Evolutionary conservation across 192 early-diverging fungal species (phyloP).

Genomic region (Thamnidium elegans): DNA sequence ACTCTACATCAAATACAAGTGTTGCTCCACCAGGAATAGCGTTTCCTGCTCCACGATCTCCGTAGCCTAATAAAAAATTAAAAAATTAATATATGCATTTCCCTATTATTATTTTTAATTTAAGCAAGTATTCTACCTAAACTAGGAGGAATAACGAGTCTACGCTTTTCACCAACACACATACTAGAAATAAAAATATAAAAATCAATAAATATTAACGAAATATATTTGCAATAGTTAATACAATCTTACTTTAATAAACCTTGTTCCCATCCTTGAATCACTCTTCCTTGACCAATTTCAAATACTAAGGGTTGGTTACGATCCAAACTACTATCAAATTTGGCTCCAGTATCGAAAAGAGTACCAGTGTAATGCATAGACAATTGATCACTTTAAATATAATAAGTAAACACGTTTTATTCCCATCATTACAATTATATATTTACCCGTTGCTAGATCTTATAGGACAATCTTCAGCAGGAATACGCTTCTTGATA

Average conservation of each 20-base stretch:
- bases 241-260: constrained; percentile 39
- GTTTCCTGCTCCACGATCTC: constrained; percentile 68
- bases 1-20: constrained; percentile 78
- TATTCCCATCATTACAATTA: background rate
- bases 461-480: constrained; percentile 46
- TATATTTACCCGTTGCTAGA: constrained; percentile 40
- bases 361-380: constrained; percentile 80
- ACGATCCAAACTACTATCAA: constrained; percentile 71
- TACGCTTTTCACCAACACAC: constrained; percentile 81
- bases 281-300: constrained; percentile 68
- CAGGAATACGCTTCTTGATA: constrained; percentile 52
- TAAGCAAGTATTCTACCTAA: constrained; percentile 30
- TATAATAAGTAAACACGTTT: background rate
- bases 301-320: constrained; percentile 67
- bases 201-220: background rate
- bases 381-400: constrained; percentile 54
- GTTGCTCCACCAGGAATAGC: constrained; percentile 80
- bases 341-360: constrained; percentile 60
- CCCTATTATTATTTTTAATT: background rate
- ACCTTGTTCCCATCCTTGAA: constrained; percentile 83
- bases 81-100: background rate
- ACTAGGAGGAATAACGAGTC: constrained; percentile 66
- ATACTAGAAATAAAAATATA: constrained; percentile 40
- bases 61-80: constrained; percentile 57
- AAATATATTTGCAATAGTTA: background rate